These are phyloP conservation scores for Wickerhamomyces sp. DNA, from an alignment of 1,139 yeast species.

Conservation along the genomic window DNA sequence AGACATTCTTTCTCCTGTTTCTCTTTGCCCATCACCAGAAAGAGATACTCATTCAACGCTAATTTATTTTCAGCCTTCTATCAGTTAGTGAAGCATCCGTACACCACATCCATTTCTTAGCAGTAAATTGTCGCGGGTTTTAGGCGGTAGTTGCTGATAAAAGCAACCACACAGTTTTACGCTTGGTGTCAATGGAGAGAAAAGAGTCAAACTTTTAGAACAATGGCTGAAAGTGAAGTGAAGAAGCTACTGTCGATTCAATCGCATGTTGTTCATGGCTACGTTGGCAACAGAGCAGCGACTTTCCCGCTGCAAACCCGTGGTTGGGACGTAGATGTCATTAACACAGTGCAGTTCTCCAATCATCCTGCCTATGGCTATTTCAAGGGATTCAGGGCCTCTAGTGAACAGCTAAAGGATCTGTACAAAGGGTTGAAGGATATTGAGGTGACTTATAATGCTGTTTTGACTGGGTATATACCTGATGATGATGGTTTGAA, in stretches of 20 bases:
- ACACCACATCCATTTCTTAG: no score
- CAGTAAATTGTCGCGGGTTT: no score
- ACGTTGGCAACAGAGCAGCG: slow-evolving; percentile 60
- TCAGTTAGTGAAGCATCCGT: slow-evolving; percentile 1
- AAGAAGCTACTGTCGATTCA: slow-evolving; percentile 36
- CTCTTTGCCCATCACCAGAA: no score
- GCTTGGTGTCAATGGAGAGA: neutral
- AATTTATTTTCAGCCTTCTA: no score
- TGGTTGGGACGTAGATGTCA: slow-evolving; percentile 66
- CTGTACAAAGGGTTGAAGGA: slow-evolving; percentile 31
- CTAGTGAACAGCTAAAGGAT: slow-evolving; percentile 25
- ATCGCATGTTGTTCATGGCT: slow-evolving; percentile 69
- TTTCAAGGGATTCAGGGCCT: slow-evolving; percentile 35
- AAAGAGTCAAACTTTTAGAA: no score
- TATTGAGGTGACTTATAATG: slow-evolving; percentile 36
- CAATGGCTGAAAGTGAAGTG: no score
- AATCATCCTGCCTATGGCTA: slow-evolving; percentile 66
- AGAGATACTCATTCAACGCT: no score
- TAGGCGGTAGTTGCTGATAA: no score
- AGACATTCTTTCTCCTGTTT: slow-evolving; percentile 21
- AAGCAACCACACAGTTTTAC: no score
- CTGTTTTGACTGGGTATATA: slow-evolving; percentile 55
- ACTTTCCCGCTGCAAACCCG: slow-evolving; percentile 58
- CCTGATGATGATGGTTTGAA: slow-evolving; percentile 44
- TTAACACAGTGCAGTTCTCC: slow-evolving; percentile 61